Percentiles rank a stretch among this genome's conserved stretches.
phyloP scores from a whole-genome alignment of 306 rosid species.

The Vigna nakashimae region DNA sequence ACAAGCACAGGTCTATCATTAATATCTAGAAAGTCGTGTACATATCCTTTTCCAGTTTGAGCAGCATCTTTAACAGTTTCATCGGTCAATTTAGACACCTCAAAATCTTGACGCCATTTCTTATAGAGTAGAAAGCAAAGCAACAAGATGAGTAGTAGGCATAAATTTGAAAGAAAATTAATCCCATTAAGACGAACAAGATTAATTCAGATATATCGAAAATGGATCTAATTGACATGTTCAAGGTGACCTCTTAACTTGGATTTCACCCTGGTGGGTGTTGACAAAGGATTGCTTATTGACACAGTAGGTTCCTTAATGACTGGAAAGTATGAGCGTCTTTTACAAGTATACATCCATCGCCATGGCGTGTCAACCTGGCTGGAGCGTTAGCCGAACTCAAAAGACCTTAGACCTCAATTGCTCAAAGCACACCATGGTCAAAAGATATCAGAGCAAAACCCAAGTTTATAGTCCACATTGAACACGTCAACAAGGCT shows the following conservation, averaged over 20 bases:
- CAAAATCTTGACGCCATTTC: slow-evolving; percentile 96
- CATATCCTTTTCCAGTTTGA: slow-evolving; percentile 81
- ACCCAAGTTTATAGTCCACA: neutral
- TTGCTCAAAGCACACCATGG: neutral
- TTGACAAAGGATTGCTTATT: neutral
- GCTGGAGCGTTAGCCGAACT: neutral
- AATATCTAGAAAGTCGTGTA: slow-evolving; percentile 80
- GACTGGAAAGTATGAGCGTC: neutral
- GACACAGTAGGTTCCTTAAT: neutral
- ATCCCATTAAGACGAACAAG: neutral
- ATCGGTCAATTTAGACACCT: slow-evolving; percentile 76
- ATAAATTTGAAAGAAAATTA: neutral
- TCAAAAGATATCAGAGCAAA: neutral
- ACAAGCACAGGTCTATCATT: slow-evolving; percentile 81
- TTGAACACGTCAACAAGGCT: neutral
- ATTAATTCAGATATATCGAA: neutral
- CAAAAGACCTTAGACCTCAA: neutral
- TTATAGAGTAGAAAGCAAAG: slow-evolving; percentile 56
- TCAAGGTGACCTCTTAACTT: neutral
- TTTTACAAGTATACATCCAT: neutral
- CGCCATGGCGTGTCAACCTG: neutral
- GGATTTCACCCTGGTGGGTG: too few relatives aligned
- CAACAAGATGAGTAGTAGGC: slow-evolving; percentile 16
- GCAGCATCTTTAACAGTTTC: slow-evolving; percentile 67
- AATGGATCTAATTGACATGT: neutral